Percentiles rank a stretch among this genome's conserved stretches.
Conservation (phyloP, 2,329 filamentous ascomycete species). For the Dendrostoma leiphaemia region DNA sequence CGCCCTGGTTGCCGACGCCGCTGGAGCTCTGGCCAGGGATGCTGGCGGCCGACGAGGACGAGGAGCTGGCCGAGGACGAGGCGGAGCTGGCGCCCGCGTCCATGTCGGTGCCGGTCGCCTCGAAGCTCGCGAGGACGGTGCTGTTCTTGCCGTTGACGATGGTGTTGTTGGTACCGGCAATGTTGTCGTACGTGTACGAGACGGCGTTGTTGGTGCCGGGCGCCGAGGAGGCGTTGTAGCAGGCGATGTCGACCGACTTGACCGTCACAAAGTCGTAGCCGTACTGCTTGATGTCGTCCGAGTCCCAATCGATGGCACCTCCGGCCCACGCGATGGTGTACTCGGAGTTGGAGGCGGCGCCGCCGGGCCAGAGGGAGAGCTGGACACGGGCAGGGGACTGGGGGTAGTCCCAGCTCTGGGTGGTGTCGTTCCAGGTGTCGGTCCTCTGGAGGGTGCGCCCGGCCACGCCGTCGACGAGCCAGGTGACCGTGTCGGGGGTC, state of each 20-base stretch:
- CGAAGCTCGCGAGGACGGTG: slow-evolving; percentile 75
- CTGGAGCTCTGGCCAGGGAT: slow-evolving; percentile 29
- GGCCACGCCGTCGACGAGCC: slow-evolving; percentile 79
- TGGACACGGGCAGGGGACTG: slow-evolving; percentile 90
- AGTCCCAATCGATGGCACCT: slow-evolving; percentile 84
- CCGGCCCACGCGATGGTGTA: slow-evolving; percentile 93
- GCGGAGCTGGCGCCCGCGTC: slow-evolving; percentile 36
- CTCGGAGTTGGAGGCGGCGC: slow-evolving; percentile 71
- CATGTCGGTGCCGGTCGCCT: slow-evolving; percentile 79
- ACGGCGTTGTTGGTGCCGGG: slow-evolving; percentile 69
- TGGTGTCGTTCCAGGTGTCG: slow-evolving; percentile 82
- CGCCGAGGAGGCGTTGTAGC: slow-evolving; percentile 64
- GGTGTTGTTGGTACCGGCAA: slow-evolving; percentile 69
- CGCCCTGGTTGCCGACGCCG: slow-evolving; percentile 23
- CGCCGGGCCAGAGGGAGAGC: slow-evolving; percentile 94
- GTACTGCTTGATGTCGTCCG: slow-evolving; percentile 72
- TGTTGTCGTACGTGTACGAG: slow-evolving; percentile 73
- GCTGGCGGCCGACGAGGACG: slow-evolving; percentile 21
- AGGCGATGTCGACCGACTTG: slow-evolving; percentile 75
- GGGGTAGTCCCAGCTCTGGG: slow-evolving; percentile 81
- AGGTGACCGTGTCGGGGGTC: slow-evolving; percentile 81
- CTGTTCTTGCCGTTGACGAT: slow-evolving; percentile 72
- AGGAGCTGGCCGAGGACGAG: slow-evolving; percentile 17
- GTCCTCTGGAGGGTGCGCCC: slow-evolving; percentile 72
- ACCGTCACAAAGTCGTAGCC: slow-evolving; percentile 89